phyloP scores from a whole-genome alignment of 192 early-diverging fungal species.

The Backusella psychrophila region DNA sequence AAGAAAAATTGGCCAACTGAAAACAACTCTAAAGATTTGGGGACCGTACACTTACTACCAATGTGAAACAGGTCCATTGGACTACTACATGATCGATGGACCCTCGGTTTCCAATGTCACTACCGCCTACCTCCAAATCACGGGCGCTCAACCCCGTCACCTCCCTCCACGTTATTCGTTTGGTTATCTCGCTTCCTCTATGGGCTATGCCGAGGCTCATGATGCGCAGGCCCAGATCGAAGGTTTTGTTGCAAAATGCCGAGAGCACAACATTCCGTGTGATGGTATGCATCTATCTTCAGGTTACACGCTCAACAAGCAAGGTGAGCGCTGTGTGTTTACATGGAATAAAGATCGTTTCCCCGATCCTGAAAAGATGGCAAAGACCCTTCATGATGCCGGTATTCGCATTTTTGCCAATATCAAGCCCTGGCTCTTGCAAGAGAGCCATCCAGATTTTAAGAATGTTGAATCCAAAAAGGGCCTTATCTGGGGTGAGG shows the following conservation, averaged over 20 bases:
- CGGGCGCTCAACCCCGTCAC: constrained; percentile 38
- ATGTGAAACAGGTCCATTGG: constrained; percentile 35
- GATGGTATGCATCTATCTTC: constrained; percentile 59
- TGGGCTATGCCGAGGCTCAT: constrained; percentile 62
- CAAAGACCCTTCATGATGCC: constrained; percentile 25
- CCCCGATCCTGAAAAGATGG: constrained; percentile 46
- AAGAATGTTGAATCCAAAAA: constrained; percentile 23
- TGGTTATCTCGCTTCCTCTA: constrained; percentile 58
- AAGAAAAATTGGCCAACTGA: neutral
- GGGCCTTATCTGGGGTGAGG: constrained; percentile 43
- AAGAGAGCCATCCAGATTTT: constrained; percentile 49
- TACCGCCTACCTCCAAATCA: constrained; percentile 32
- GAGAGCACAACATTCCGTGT: constrained; percentile 50
- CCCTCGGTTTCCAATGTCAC: constrained; percentile 43
- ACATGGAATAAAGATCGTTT: constrained; percentile 59
- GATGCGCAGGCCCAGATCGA: constrained; percentile 52
- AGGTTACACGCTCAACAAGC: constrained; percentile 50
- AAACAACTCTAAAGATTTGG: constrained; percentile 38
- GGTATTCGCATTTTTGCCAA: constrained; percentile 59
- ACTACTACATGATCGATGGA: constrained; percentile 44
- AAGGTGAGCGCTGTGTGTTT: constrained; percentile 55
- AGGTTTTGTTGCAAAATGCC: constrained; percentile 38
- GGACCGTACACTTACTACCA: constrained; percentile 46
- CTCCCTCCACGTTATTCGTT: constrained; percentile 50
- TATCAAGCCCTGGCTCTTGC: constrained; percentile 61